A percentile compares a stretch with the other conserved stretches of the same genome.
phyloP scores from a whole-genome alignment of 139 green algal species.

The Gonium pectorale region DNA sequence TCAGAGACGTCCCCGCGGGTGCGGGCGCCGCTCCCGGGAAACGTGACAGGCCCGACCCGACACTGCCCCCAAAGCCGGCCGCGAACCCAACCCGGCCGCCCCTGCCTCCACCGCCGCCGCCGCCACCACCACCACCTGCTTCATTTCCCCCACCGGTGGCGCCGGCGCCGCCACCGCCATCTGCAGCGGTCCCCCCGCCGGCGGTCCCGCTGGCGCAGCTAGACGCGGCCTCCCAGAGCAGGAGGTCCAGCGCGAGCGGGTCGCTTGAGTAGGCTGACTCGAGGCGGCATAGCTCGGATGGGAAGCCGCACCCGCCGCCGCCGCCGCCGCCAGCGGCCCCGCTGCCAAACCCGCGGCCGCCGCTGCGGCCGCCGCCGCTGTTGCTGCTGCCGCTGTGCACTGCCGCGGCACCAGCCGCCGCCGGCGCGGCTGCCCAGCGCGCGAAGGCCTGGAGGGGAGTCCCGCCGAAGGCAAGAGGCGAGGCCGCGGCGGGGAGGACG shows the following conservation, averaged over 20 bases:
- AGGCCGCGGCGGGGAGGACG: no score
- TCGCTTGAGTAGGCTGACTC: not conserved
- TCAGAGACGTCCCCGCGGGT: no score
- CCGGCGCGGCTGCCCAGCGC: no score
- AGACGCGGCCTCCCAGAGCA: not conserved
- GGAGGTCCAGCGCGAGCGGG: not conserved
- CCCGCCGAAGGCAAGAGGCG: no score
- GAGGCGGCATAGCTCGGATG: not conserved
- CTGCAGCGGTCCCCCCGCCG: no score
- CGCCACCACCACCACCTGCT: no score
- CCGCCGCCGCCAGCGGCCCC: not conserved
- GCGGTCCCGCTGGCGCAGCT: no score
- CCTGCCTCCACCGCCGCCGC: not conserved
- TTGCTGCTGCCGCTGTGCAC: not conserved
- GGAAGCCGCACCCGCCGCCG: not conserved
- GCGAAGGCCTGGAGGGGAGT: no score
- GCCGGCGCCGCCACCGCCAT: not conserved
- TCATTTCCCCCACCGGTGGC: not conserved
- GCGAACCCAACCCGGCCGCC: no score
- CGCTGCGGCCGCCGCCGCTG: not conserved
- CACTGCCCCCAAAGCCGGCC: no score
- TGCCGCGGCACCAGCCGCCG: not conserved
- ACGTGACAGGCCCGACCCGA: no score
- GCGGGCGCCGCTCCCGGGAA: no score
- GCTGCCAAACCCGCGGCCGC: not conserved